Percentiles rank a stretch among this genome's conserved stretches.
Evolutionary conservation across 73 alveolate species (phyloP).

Genomic region (Paramecium bursaria): DNA sequence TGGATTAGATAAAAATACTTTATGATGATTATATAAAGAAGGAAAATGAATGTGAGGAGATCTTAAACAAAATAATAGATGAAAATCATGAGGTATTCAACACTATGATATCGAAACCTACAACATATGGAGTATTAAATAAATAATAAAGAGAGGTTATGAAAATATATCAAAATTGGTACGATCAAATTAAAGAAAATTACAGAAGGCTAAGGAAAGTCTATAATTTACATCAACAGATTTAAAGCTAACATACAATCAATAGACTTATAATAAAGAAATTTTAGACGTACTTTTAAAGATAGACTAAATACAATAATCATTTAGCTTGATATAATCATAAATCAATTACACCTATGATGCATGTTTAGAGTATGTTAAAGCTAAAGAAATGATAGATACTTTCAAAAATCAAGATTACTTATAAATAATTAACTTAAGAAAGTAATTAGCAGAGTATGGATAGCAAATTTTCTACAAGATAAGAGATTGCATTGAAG

Average conservation of each 20-base stretch:
- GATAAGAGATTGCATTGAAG: too few species aligned
- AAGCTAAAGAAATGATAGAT: background rate
- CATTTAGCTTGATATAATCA: slow-evolving; percentile 21
- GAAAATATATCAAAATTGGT: slow-evolving; percentile 6
- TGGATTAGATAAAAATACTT: background rate
- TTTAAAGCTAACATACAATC: background rate
- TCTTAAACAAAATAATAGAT: slow-evolving; percentile 3
- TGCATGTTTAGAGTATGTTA: slow-evolving; percentile 24
- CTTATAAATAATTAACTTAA: background rate
- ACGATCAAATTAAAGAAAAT: slow-evolving; percentile 24
- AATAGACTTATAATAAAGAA: background rate
- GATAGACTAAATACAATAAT: slow-evolving; percentile 1
- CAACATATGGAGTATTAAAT: slow-evolving; percentile 7
- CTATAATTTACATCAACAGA: slow-evolving; percentile 3
- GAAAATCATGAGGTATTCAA: background rate
- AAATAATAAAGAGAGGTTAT: slow-evolving; percentile 12
- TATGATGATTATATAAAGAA: background rate
- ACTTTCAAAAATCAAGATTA: slow-evolving; percentile 1
- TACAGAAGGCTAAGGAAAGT: slow-evolving; percentile 4
- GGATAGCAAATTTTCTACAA: background rate
- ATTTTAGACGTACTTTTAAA: background rate
- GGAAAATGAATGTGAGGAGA: slow-evolving; percentile 51
- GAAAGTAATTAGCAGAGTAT: background rate
- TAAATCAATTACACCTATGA: slow-evolving; percentile 19
- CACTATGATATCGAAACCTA: slow-evolving; percentile 26